Evolutionary conservation across 2,329 filamentous ascomycete species (phyloP).

Genomic region (Ophiostoma pallidulum): DNA sequence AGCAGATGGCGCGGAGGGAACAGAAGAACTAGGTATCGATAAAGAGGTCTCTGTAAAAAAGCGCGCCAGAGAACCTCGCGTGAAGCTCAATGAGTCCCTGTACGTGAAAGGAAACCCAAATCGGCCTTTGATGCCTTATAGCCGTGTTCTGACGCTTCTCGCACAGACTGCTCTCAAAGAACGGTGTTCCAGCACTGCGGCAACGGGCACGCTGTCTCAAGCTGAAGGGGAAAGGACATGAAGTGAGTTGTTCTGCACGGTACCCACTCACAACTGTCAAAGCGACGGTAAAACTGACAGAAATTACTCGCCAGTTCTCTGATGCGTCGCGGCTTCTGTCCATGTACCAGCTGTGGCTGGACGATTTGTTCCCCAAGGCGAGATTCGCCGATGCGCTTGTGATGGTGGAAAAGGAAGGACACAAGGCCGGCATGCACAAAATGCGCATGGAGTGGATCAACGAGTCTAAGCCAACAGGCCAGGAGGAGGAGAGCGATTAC

Average conservation of each 20-base stretch:
- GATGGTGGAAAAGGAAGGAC: conserved; percentile 90
- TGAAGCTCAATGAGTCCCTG: conserved; percentile 81
- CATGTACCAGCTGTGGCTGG: conserved; percentile 93
- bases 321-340: conserved; percentile 75
- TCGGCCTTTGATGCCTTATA: neutral
- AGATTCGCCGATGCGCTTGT: conserved; percentile 81
- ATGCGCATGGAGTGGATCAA: conserved; percentile 78
- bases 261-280: neutral
- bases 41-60: conserved; percentile 77
- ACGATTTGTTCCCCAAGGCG: conserved; percentile 89
- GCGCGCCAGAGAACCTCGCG: conserved; percentile 58
- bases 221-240: conserved; percentile 89
- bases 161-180: conserved; percentile 66
- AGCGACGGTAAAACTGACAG: neutral
- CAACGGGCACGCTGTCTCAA: conserved; percentile 61
- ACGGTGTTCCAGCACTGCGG: conserved; percentile 75
- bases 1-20: conserved; percentile 38
- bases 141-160: neutral
- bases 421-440: conserved; percentile 66
- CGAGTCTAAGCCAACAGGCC: conserved; percentile 50
- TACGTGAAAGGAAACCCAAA: conserved; percentile 24
- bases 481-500: conserved; percentile 16
- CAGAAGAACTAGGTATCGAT: conserved; percentile 63
- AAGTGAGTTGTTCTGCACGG: conserved; percentile 40
- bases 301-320: conserved; percentile 50